Evolutionary conservation across 306 rosid species (phyloP).

Genomic region (Betula pendula): DNA sequence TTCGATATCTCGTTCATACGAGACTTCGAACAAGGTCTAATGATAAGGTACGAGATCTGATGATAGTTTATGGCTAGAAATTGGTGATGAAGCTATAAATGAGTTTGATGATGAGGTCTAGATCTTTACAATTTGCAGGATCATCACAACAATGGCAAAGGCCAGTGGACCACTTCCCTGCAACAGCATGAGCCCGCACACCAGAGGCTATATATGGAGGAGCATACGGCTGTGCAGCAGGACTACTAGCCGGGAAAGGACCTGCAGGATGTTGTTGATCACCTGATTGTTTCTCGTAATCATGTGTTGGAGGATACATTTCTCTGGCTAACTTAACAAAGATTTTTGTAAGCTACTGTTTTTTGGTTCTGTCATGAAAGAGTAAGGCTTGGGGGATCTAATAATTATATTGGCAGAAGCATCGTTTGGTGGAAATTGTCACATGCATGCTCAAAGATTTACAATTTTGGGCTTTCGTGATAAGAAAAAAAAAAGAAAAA

Average conservation of each 20-base stretch:
- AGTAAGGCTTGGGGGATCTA: background rate
- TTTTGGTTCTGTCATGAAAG: background rate
- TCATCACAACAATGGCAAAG: slow-evolving; percentile 68
- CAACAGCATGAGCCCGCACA: background rate
- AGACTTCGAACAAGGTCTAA: no score
- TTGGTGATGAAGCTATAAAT: background rate
- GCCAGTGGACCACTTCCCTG: slow-evolving; percentile 58
- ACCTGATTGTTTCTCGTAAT: slow-evolving; percentile 33
- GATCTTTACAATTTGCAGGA: slow-evolving; percentile 55
- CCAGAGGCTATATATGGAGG: slow-evolving; percentile 27
- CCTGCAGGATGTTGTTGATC: slow-evolving; percentile 19
- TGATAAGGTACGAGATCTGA: no score
- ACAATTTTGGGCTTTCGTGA: no score
- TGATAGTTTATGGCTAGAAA: background rate
- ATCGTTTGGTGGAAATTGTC: background rate
- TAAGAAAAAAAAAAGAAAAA: no score
- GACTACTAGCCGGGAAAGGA: slow-evolving; percentile 4
- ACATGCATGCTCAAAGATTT: no score
- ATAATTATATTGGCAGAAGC: background rate
- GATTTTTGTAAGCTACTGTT: background rate
- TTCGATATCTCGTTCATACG: no score
- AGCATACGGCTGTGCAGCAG: slow-evolving; percentile 29
- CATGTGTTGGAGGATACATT: slow-evolving; percentile 44
- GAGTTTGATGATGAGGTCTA: no score
- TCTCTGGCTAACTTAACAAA: slow-evolving; percentile 4